Evolutionary conservation across 345 rosid genomes (phyloP).

Genomic region (Eucalyptus rudis): DNA sequence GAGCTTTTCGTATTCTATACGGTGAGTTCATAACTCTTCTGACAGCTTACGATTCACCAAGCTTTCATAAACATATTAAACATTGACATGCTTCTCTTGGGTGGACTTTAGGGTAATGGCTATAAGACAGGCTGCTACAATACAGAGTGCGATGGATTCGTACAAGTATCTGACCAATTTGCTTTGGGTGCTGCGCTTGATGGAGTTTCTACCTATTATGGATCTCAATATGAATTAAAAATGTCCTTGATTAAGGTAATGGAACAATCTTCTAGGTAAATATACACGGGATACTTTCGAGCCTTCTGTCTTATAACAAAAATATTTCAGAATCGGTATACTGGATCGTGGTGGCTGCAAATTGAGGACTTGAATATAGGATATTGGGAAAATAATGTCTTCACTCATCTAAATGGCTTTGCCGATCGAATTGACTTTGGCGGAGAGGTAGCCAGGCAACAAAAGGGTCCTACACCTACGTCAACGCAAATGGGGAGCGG

Average conservation of each 20-base stretch:
- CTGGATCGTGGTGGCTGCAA: not conserved
- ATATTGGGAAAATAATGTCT: not conserved
- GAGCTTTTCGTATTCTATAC: conserved; percentile 18
- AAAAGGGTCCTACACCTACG: fast-evolving
- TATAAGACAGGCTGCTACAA: not conserved
- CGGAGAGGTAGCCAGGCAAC: not conserved
- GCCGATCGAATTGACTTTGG: not conserved
- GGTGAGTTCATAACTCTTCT: not conserved
- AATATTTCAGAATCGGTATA: not conserved
- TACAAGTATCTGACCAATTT: not conserved
- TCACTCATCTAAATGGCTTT: not conserved
- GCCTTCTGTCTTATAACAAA: not conserved
- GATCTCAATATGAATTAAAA: not conserved
- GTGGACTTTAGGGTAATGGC: not conserved
- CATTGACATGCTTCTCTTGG: not conserved
- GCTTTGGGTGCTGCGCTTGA: not conserved
- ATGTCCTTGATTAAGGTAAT: not conserved
- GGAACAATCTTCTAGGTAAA: not conserved
- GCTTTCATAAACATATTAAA: not conserved
- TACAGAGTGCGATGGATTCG: not conserved
- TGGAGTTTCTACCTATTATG: not conserved
- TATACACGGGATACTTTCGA: not conserved
- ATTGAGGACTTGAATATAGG: not conserved
- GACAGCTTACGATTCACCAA: not conserved
- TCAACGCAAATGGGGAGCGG: not conserved